Conservation (phyloP, 257 asterid species). For the Solanum corneliomulleri region DNA sequence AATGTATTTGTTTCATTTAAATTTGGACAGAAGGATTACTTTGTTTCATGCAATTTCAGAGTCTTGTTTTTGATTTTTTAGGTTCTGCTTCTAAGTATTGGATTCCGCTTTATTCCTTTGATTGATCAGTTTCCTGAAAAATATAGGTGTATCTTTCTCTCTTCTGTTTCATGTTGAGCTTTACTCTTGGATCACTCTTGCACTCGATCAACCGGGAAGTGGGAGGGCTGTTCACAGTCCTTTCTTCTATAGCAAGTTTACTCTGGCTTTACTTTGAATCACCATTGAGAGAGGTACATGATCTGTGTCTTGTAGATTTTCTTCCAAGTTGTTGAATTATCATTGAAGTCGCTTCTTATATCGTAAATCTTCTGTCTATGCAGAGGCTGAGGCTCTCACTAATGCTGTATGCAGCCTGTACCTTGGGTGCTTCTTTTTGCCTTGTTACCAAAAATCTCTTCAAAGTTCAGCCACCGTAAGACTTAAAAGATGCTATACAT, state of each 20-base stretch:
- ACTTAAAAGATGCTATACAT: background rate
- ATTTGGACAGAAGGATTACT: background rate
- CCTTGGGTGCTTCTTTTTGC: background rate
- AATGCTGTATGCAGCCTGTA: background rate
- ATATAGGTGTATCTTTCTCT: background rate
- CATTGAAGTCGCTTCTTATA: background rate
- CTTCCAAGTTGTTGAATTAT: background rate
- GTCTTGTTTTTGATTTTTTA: background rate
- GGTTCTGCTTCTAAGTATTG: background rate
- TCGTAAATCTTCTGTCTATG: background rate
- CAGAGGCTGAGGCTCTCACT: background rate
- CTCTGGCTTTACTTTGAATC: background rate
- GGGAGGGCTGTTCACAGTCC: background rate
- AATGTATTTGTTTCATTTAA: background rate
- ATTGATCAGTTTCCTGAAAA: background rate
- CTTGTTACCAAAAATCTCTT: background rate
- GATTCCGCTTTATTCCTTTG: background rate
- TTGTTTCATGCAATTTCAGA: background rate
- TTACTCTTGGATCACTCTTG: background rate
- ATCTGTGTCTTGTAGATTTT: background rate
- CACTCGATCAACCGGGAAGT: background rate
- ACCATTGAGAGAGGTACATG: background rate
- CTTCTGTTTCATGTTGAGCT: background rate
- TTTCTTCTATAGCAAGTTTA: background rate
- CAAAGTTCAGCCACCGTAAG: background rate